phyloP scores from a whole-genome alignment of 2,329 filamentous ascomycete genomes.

The Apiospora phragmitis region DNA sequence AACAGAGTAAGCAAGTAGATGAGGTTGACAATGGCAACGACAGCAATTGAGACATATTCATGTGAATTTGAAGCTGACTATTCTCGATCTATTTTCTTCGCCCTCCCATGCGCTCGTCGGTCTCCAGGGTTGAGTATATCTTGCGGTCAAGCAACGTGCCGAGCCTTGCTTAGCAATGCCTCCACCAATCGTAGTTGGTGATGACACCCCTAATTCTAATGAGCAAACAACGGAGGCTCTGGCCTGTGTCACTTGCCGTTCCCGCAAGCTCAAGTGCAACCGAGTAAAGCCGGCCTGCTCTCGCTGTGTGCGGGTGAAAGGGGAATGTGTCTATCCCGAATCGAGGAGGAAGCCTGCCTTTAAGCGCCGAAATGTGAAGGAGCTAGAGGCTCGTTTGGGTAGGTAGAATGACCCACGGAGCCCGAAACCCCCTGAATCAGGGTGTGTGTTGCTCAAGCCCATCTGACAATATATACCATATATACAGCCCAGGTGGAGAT shows the following conservation, averaged over 20 bases:
- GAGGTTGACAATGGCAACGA: background rate
- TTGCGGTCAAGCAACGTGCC: background rate
- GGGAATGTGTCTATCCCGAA: slow-evolving; percentile 86
- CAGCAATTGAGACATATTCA: background rate
- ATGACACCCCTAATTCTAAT: background rate
- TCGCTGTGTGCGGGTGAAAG: slow-evolving; percentile 73
- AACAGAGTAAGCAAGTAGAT: background rate
- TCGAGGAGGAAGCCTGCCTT: slow-evolving; percentile 84
- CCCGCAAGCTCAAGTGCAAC: slow-evolving; percentile 84
- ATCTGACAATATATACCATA: background rate
- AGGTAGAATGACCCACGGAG: slow-evolving; percentile 30
- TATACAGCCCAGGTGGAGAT: slow-evolving; percentile 78
- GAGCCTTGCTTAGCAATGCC: background rate
- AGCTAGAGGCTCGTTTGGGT: slow-evolving; percentile 86
- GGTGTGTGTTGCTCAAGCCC: background rate
- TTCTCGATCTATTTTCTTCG: background rate
- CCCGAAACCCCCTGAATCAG: slow-evolving; percentile 12
- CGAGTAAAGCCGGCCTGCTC: slow-evolving; percentile 75
- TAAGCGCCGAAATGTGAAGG: slow-evolving; percentile 87
- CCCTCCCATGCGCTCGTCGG: background rate
- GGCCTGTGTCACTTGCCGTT: slow-evolving; percentile 48
- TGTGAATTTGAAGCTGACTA: background rate
- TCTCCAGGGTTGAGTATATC: background rate
- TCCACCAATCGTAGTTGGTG: background rate
- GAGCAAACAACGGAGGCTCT: slow-evolving; percentile 8